Evolutionary conservation across 2,329 filamentous ascomycete genomes (phyloP).

Genomic region (Ceratocystis diversiconidia): DNA sequence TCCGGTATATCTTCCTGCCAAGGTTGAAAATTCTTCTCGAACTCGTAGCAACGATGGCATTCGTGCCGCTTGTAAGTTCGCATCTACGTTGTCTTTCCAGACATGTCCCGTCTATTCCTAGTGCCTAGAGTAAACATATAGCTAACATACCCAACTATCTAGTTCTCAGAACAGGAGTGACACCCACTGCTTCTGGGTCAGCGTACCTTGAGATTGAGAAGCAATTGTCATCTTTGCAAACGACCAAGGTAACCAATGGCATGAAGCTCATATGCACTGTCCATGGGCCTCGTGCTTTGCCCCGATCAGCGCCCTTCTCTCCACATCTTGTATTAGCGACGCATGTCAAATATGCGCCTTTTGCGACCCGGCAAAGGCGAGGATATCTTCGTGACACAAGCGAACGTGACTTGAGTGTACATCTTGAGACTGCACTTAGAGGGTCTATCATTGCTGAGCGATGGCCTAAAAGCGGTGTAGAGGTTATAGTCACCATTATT

Average conservation of each 20-base stretch:
- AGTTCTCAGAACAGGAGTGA: slow-evolving; percentile 85
- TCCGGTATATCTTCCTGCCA: slow-evolving; percentile 50
- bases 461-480: slow-evolving; percentile 98
- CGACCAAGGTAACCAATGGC: slow-evolving; percentile 40
- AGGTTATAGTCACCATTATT: slow-evolving; percentile 81
- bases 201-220: slow-evolving; percentile 61
- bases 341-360: slow-evolving; percentile 92
- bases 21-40: slow-evolving; percentile 30
- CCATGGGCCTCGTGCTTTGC: slow-evolving; percentile 81
- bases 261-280: slow-evolving; percentile 89
- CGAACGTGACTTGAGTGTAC: slow-evolving; percentile 79
- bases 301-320: slow-evolving; percentile 79
- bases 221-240: slow-evolving; percentile 27
- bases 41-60: slow-evolving; percentile 53
- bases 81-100: not conserved
- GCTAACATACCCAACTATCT: not conserved
- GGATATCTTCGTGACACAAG: slow-evolving; percentile 75
- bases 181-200: slow-evolving; percentile 84
- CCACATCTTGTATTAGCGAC: slow-evolving; percentile 84
- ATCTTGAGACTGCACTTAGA: slow-evolving; percentile 78
- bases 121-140: not conserved
- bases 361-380: slow-evolving; percentile 67
- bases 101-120: too few relatives aligned
- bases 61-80: slow-evolving; percentile 66
- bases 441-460: slow-evolving; percentile 84